phyloP scores from a whole-genome alignment of 176 grass and related monocot species.

The Oryza punctata region DNA sequence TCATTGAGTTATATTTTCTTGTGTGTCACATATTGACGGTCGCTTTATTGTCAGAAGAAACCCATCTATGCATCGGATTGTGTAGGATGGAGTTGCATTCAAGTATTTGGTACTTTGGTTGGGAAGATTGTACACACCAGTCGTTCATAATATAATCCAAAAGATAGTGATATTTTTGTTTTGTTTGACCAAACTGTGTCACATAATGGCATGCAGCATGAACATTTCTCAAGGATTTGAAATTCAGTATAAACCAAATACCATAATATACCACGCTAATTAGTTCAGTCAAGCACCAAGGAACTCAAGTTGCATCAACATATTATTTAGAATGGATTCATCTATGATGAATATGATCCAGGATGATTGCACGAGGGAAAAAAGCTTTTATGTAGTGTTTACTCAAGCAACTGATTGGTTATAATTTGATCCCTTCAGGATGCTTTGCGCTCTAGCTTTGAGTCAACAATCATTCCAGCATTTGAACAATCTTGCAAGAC shows the following conservation, averaged over 20 bases:
- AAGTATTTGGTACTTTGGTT: not conserved
- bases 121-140: not conserved
- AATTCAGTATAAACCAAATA: not conserved
- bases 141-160: conserved; percentile 17
- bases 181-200: not conserved
- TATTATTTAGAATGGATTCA: conserved; percentile 9
- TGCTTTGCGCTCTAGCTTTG: conserved; percentile 67
- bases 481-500: conserved; percentile 90
- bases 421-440: conserved; percentile 57
- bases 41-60: conserved; percentile 11
- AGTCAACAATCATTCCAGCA: conserved; percentile 79
- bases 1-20: not conserved
- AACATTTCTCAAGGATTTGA: not conserved
- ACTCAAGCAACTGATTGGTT: conserved; percentile 18
- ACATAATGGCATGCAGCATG: not conserved
- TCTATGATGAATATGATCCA: not conserved
- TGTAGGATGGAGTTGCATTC: not conserved
- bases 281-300: conserved; percentile 10
- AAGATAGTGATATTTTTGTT: not conserved
- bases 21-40: not conserved
- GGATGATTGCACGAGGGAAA: not conserved
- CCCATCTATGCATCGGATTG: not conserved
- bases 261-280: not conserved
- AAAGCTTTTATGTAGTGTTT: conserved; percentile 1
- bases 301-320: not conserved